Percentiles rank a stretch among this genome's conserved stretches.
Evolutionary conservation across 192 early-diverging fungal genomes (phyloP).

Genomic region (Rhizophagus sp.): DNA sequence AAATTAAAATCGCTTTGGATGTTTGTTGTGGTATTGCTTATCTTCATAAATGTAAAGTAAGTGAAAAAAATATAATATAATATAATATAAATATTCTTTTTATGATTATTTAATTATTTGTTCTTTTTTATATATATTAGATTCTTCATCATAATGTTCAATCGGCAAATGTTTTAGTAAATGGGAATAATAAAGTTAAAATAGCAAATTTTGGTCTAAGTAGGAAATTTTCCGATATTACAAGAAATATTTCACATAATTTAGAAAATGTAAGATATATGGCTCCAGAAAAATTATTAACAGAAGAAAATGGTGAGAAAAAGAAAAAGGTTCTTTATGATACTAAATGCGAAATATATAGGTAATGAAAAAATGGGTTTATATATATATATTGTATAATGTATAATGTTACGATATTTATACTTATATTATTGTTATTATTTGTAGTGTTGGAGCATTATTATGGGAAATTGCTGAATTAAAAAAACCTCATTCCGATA

Average conservation of each 20-base stretch:
- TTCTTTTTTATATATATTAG: neutral
- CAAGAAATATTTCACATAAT: slow-evolving; percentile 3
- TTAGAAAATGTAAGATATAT: slow-evolving; percentile 19
- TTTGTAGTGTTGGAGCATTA: slow-evolving; percentile 15
- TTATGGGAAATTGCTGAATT: slow-evolving; percentile 25
- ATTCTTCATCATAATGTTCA: slow-evolving; percentile 25
- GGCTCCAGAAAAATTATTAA: slow-evolving; percentile 7
- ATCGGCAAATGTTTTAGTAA: slow-evolving; percentile 6
- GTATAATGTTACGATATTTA: no score
- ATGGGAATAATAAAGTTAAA: neutral
- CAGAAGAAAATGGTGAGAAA: neutral
- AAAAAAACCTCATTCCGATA: neutral
- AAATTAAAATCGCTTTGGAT: slow-evolving; percentile 39
- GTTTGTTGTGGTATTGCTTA: slow-evolving; percentile 39
- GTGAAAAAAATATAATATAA: neutral
- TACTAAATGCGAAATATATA: slow-evolving; percentile 11
- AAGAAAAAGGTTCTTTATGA: neutral
- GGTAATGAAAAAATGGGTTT: slow-evolving; percentile 3
- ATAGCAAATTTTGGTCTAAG: slow-evolving; percentile 8
- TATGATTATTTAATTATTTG: no score
- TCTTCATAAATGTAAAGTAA: slow-evolving; percentile 28
- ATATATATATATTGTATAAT: no score
- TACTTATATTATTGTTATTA: neutral
- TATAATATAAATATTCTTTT: neutral
- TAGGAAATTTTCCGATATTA: neutral